A percentile compares a stretch with the other conserved stretches of the same genome.
phyloP scores from a whole-genome alignment of 2,329 filamentous ascomycete genomes.

The Trichophyton equinum region DNA sequence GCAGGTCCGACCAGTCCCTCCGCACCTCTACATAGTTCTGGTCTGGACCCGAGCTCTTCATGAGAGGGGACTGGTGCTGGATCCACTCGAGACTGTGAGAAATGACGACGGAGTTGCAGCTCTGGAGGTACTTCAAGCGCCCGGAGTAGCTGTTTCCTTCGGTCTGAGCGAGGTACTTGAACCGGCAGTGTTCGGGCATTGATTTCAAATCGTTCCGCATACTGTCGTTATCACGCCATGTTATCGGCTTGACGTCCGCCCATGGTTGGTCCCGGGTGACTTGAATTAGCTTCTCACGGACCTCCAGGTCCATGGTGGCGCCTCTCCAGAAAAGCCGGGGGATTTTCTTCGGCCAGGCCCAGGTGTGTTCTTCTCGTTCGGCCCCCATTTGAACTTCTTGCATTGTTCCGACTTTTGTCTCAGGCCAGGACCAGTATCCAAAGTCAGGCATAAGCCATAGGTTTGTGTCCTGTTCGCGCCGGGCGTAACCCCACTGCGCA shows the following conservation, averaged over 20 bases:
- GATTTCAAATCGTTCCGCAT: conserved; percentile 11
- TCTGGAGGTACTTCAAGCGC: conserved; percentile 42
- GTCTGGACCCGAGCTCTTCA: conserved; percentile 29
- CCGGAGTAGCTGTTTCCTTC: conserved; percentile 44
- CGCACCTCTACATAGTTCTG: conserved; percentile 41
- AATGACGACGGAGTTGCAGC: conserved; percentile 39
- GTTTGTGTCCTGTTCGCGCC: conserved; percentile 26
- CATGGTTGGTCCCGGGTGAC: conserved; percentile 31
- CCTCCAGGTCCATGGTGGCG: conserved; percentile 26
- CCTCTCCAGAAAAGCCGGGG: conserved; percentile 37
- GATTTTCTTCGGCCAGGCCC: conserved; percentile 15
- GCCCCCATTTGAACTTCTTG: conserved; percentile 31
- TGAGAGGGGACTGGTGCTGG: conserved; percentile 31
- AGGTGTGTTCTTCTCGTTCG: conserved; percentile 25
- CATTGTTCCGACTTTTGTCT: conserved; percentile 35
- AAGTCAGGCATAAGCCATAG: conserved; percentile 44
- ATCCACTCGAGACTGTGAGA: conserved; percentile 39
- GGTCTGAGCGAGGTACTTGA: conserved; percentile 43
- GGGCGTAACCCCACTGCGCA: conserved; percentile 35
- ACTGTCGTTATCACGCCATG: conserved; percentile 29
- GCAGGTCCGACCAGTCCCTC: conserved; percentile 46
- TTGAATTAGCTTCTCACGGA: conserved; percentile 31
- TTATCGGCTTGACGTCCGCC: conserved; percentile 34
- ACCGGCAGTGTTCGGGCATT: conserved; percentile 40
- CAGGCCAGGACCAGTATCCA: conserved; percentile 43